Evolutionary conservation across 2,329 filamentous ascomycete genomes (phyloP).

Genomic region (Fusarium keratoplasticum): DNA sequence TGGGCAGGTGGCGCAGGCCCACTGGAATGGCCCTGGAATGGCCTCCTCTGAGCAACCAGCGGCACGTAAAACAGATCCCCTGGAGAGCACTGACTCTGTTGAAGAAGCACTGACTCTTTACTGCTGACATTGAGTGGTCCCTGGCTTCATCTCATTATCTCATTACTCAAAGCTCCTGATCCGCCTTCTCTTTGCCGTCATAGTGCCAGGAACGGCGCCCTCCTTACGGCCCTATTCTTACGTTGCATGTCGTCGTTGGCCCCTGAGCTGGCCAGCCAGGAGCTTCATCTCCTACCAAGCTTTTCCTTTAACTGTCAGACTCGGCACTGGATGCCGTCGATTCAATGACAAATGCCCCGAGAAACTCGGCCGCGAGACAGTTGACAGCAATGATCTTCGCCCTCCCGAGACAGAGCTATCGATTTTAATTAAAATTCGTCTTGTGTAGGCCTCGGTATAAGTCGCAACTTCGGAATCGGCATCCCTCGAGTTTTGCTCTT

Average conservation of each 20-base stretch:
- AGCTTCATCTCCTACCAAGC: conserved; percentile 4
- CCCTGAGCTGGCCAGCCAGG: not conserved
- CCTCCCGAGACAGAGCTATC: conserved; percentile 8
- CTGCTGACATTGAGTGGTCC: conserved; percentile 7
- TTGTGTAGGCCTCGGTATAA: not conserved
- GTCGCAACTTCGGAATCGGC: not conserved
- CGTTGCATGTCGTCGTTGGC: not conserved
- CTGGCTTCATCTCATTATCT: not conserved
- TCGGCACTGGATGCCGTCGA: not conserved
- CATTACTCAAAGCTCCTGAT: not conserved
- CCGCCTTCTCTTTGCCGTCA: conserved; percentile 5
- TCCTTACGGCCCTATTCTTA: conserved; percentile 12
- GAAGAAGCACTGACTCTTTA: not conserved
- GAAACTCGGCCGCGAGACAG: conserved; percentile 5
- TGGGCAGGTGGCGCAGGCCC: not conserved
- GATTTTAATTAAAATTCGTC: conserved; percentile 7
- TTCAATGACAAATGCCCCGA: conserved; percentile 13
- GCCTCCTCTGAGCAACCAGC: not conserved
- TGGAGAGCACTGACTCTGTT: not conserved
- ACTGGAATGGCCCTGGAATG: not conserved
- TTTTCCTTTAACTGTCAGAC: not conserved
- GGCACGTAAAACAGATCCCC: conserved; percentile 1
- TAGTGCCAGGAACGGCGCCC: conserved; percentile 24
- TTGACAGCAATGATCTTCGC: conserved; percentile 21
- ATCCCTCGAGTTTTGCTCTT: not conserved